Base-by-base conservation (phyloP, 208 protist species). In the Trypanosoma boissoni region DNA sequence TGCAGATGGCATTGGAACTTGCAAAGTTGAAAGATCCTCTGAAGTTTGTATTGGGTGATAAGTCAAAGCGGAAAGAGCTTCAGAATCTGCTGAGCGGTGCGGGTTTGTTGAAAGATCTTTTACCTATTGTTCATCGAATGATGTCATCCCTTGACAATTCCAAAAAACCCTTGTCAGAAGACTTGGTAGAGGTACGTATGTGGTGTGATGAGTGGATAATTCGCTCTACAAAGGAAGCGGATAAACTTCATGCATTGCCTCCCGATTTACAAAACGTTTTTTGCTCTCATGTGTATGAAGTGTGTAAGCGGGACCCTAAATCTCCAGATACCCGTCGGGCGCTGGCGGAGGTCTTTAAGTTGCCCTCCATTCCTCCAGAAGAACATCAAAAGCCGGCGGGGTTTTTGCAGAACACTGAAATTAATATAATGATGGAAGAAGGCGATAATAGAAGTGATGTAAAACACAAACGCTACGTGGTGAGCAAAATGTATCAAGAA, bases 331-430 rank as follows among this genome's bases (percentile, higher is more conserved):
- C 16, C 8, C 48, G 48, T 8, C 20, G 26, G 10, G 48, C 48
- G 24, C 24, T 54, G 16, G 8, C 4, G 6, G 26, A n/a, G 8
- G 26, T 24, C 8, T n/a, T 24, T 16, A 26, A 32, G 14, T 24
- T 54, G 14, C 48, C 48, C 20, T n/a, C 6, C 5, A 26, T 54
- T 12, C 26, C 48, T n/a, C 20, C 23, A 31, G 24, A 6, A 10
- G 4, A 12, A 16, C 48, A 24, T 12, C 12, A n/a, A 26, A 8
- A 54, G n/a, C 20, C 48, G 8, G 21, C 23, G n/a, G 20, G n/a
- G 8, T 31, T 54, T 24, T 26, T 54, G 48, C 48, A 9, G 5
- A 24, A 54, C n/a, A 54, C 48, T 7, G 43, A 49, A n/a, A 7
- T 18, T n/a, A 10, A 7, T 26, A 10, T 24, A 21, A 24, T 10